A percentile compares a stretch with the other conserved stretches of the same genome.
phyloP scores from a whole-genome alignment of 2,329 filamentous ascomycete genomes.

The Aspergillus alliaceus region DNA sequence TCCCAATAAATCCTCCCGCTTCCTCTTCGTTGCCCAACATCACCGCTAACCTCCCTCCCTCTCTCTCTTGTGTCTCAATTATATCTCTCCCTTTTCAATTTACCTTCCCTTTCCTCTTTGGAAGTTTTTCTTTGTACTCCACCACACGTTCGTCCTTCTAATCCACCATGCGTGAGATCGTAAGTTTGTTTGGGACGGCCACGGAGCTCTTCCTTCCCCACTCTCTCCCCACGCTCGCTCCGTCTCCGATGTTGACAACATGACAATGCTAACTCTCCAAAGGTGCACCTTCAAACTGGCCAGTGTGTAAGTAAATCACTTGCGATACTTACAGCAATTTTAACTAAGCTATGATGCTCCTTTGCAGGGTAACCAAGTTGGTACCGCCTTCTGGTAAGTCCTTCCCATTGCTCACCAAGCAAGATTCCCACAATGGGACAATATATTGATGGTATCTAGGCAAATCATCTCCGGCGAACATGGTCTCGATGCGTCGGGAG shows the following conservation, averaged over 20 bases:
- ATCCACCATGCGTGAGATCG: conserved; percentile 72
- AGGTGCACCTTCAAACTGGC: conserved; percentile 99
- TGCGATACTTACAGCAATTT: conserved; percentile 20
- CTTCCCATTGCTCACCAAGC: neutral
- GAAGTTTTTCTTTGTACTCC: conserved; percentile 14
- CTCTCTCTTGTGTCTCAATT: conserved; percentile 21
- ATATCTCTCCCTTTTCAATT: conserved; percentile 7
- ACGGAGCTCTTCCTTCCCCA: conserved; percentile 32
- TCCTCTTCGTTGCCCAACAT: neutral
- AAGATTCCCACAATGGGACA: neutral
- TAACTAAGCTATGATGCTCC: conserved; percentile 19
- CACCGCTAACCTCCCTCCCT: conserved; percentile 19
- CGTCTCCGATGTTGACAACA: conserved; percentile 2
- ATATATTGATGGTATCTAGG: conserved; percentile 52
- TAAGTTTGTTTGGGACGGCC: conserved; percentile 50
- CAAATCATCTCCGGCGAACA: conserved; percentile 87
- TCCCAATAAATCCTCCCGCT: conserved; percentile 1
- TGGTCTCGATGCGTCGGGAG: conserved; percentile 93
- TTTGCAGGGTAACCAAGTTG: conserved; percentile 96
- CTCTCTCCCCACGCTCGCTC: neutral
- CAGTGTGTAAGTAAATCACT: conserved; percentile 77
- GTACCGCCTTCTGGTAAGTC: conserved; percentile 96
- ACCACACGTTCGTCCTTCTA: conserved; percentile 10
- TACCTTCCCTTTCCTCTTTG: conserved; percentile 15
- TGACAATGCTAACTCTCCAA: conserved; percentile 44